Base-by-base conservation (phyloP, 1,284 basidiomycete species). In the Microbotryum scabiosae region DNA sequence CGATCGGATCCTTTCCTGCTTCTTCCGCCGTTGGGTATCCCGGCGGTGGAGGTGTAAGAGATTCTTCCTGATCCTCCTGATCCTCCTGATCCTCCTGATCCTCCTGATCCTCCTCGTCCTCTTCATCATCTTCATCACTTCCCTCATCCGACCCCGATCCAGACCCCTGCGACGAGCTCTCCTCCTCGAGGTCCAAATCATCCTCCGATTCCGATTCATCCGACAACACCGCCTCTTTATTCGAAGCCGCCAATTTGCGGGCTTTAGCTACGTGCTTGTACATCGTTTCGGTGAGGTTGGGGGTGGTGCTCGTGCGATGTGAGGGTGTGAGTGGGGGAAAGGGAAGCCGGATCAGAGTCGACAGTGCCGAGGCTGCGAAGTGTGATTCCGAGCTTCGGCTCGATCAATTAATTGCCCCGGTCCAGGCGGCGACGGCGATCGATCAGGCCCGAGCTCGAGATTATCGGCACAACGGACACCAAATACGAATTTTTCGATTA, bases 181-280 rank as follows among this genome's bases (percentile, higher is more conserved):
- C 36, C 26, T 46, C n/a, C n/a, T n/a, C 43, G 8, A 28, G 26
- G 20, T 55, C 54, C 36, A 5, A 26, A 23, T 30, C 26, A 20
- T 18, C 12, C 20, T 51, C 57, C 21, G 32, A 28, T 25, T 16
- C 54, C 1, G 54, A 46, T 25, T 65, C 64, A 49, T 65, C 64
- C 30, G 58, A 60, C 12, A 64, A 51, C 18, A 51, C 49, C 12
- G 54, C 56, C 26, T 59, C 52, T 16, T 53, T 53, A 28, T 59
- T 58, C 26, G 54, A 51, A 51, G 57, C 57, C 28, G 61, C 47
- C 25, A 61, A 57, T 49, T 61, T 61, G 43, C 60, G 63, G 14
- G 58, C 56, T 47, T 62, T 62, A 8, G 56, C 36, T 9, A 67
- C 55, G 47, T 65, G 63, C 46, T 65, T 65, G 59, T 59, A 67